Base-by-base conservation (phyloP, 768 basidiomycete genomes). In the Pleurotus sapidus region DNA sequence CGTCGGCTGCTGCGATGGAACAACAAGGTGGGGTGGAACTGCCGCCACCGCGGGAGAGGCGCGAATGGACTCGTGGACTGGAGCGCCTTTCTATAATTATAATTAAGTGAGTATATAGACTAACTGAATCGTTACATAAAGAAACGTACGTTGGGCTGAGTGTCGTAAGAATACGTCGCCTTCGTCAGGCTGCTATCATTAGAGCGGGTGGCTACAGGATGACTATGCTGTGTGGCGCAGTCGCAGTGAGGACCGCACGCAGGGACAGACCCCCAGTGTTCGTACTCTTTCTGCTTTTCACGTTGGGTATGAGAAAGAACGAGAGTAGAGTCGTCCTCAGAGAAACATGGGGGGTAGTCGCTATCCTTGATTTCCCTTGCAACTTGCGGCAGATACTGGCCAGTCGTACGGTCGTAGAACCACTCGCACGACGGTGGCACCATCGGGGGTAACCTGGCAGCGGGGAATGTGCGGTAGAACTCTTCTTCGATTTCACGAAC, bases 1-100 rank as follows among this genome's bases (percentile, higher is more conserved):
- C 30, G 40, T 20, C 12, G 58, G 47, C 3, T 49, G 58, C 23
- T 59, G 53, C 12, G 58, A 59, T 11, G 58, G 58, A n/a, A 59
- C 53, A 15, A 49, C 39, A 23, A 58, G 55, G 43, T 56, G 42
- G 5, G 43, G 42, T 27, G 55, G 55, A 8, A 56, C 46, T n/a
- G 14, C 25, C 24, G 45, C 55, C 12, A 46, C 27, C 55, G 55
- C 30, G 27, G 55, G 40, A 14, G 14, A 15, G 27, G 9, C 24
- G 24, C 25, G 11, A 24, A 24, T 34, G 34, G 27, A 40, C 15
- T 54, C 51, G n/a, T 45, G 23, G 38, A 37, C 14, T 50, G 14
- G 27, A 37, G 49, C 38, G 43, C 43, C 7, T 45, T 18, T 17
- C 27, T 34, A 11, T 34, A 34, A 34, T 34, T 34, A 11, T 34